Evolutionary conservation across 78 protist species (phyloP).

Genomic region (slime mould (Dictyostelium discoideum)): dicty_2.7 NC_007091.3:2965001-2965500

Average conservation of each 20-base stretch:
- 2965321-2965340: not conserved
- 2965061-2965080: not conserved
- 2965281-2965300: not conserved
- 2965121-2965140: not conserved
- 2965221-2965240: not conserved
- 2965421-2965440: not conserved
- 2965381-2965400: not conserved
- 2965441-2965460: not conserved
- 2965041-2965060: slow-evolving; percentile 2
- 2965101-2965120: slow-evolving; percentile 14
- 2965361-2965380: not conserved
- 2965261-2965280: not conserved
- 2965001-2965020: slow-evolving; percentile 31
- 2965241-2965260: not conserved
- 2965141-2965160: not conserved
- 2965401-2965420: not conserved
- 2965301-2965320: not conserved
- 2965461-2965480: not conserved
- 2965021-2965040: slow-evolving; percentile 7
- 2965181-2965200: not conserved
- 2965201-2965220: not conserved
- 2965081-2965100: not conserved
- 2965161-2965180: not conserved
- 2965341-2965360: not conserved
- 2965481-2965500: not conserved